A percentile compares a stretch with the other conserved stretches of the same genome.
phyloP scores from a whole-genome alignment of 768 basidiomycete genomes.

The Heimioporus sp. region DNA sequence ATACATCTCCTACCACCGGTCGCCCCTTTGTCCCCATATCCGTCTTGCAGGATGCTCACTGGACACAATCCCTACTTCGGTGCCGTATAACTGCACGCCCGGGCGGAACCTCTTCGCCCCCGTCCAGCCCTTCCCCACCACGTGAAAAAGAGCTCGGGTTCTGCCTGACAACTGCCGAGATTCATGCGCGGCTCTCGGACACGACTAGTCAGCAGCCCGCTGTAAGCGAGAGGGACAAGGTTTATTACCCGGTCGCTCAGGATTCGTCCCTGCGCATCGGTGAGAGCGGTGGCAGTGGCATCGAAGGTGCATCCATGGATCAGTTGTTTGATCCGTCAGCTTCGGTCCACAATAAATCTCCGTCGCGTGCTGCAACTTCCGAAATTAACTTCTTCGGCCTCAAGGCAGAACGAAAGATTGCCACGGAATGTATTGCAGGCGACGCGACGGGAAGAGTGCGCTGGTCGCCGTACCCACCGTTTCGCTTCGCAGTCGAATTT shows the following conservation, averaged over 20 bases:
- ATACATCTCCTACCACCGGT: constrained; percentile 70
- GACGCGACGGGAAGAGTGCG: constrained; percentile 44
- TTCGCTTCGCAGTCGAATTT: constrained; percentile 86
- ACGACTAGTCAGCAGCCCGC: constrained; percentile 13
- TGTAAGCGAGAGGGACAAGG: constrained; percentile 27
- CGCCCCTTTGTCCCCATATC: constrained; percentile 65
- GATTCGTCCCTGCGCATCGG: constrained; percentile 78
- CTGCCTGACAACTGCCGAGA: constrained; percentile 50
- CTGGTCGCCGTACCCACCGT: constrained; percentile 78
- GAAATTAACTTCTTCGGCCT: constrained; percentile 69
- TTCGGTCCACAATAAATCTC: constrained; percentile 21
- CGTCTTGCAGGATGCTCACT: constrained; percentile 74
- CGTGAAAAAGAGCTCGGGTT: constrained; percentile 68
- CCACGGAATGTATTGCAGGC: constrained; percentile 38
- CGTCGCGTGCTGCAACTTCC: constrained; percentile 28
- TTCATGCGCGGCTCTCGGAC: constrained; percentile 35
- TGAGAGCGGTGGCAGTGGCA: constrained; percentile 55
- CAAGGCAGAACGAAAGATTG: constrained; percentile 42
- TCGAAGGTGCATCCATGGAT: constrained; percentile 61
- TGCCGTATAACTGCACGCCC: constrained; percentile 51
- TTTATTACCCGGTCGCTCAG: constrained; percentile 62
- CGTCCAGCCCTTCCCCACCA: constrained; percentile 35
- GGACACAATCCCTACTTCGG: constrained; percentile 70
- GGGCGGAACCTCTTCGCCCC: constrained; percentile 23
- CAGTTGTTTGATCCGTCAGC: constrained; percentile 54